Percentiles rank a stretch among this genome's conserved stretches.
phyloP scores from a whole-genome alignment of 495 filamentous ascomycete genomes.

The Aspergillus homomorphus region DNA sequence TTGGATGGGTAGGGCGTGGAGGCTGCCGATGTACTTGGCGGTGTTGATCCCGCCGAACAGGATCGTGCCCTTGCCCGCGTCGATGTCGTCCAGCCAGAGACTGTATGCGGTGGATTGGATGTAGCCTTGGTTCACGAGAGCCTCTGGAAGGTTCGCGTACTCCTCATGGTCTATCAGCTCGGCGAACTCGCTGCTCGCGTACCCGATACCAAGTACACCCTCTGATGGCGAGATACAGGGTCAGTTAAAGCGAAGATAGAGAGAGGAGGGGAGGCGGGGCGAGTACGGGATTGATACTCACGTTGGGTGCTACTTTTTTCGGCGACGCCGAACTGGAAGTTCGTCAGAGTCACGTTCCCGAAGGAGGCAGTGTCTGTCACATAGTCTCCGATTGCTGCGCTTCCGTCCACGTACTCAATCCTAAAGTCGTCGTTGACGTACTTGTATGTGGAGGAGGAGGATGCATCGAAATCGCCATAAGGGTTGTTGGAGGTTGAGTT shows the following conservation, averaged over 20 bases:
- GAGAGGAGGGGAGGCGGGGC: not conserved
- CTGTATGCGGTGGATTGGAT: slow-evolving; percentile 73
- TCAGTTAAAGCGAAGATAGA: not conserved
- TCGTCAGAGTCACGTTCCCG: slow-evolving; percentile 49
- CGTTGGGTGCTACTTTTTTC: slow-evolving; percentile 52
- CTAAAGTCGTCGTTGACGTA: slow-evolving; percentile 69
- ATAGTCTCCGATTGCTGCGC: slow-evolving; percentile 70
- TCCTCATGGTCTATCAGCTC: slow-evolving; percentile 30
- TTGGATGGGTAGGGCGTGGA: slow-evolving; percentile 67
- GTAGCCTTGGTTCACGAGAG: slow-evolving; percentile 57
- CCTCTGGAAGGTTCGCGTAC: slow-evolving; percentile 68
- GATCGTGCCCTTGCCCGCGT: slow-evolving; percentile 63
- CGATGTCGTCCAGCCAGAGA: slow-evolving; percentile 32
- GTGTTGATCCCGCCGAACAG: slow-evolving; percentile 82
- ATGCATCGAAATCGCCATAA: slow-evolving; percentile 57
- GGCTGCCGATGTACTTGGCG: slow-evolving; percentile 60
- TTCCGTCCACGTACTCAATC: slow-evolving; percentile 77
- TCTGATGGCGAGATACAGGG: not conserved
- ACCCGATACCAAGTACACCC: slow-evolving; percentile 73
- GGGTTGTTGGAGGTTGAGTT: slow-evolving; percentile 15
- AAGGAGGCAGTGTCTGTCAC: slow-evolving; percentile 67
- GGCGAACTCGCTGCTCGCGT: slow-evolving; percentile 67
- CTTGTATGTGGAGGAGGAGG: slow-evolving; percentile 65
- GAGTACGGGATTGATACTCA: slow-evolving; percentile 46
- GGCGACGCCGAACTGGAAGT: slow-evolving; percentile 73